A percentile compares a stretch with the other conserved stretches of the same genome.
Conservation (phyloP, 1,139 yeast genomes). For the Debaryomyces sp. region DNA sequence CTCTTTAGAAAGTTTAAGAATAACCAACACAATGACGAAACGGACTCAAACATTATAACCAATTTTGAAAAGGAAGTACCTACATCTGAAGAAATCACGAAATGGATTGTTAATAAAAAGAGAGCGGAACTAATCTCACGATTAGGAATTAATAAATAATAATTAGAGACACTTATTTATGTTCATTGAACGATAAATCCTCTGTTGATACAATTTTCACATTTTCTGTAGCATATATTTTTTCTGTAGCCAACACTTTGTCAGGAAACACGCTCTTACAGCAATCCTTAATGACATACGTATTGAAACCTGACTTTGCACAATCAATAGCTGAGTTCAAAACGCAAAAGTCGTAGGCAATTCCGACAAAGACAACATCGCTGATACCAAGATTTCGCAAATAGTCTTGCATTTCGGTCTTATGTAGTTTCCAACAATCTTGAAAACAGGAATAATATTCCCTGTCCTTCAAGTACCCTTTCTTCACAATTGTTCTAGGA, state of each 20-base stretch:
- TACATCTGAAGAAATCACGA: constrained; percentile 41
- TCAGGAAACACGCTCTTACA: constrained; percentile 41
- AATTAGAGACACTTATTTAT: neutral
- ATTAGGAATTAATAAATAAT: constrained; percentile 18
- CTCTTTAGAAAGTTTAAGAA: constrained; percentile 11
- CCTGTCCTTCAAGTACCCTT: constrained; percentile 71
- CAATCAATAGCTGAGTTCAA: constrained; percentile 74
- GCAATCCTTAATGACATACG: constrained; percentile 61
- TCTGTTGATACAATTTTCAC: constrained; percentile 24
- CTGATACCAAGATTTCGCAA: constrained; percentile 50
- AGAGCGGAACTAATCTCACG: constrained; percentile 44
- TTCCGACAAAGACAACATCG: constrained; percentile 73
- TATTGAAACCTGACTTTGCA: constrained; percentile 58
- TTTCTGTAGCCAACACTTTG: constrained; percentile 29
- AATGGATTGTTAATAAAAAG: constrained; percentile 48
- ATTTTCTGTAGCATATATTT: constrained; percentile 27
- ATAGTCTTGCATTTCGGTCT: constrained; percentile 62
- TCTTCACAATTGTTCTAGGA: constrained; percentile 53
- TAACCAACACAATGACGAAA: constrained; percentile 7
- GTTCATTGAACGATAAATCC: constrained; percentile 1
- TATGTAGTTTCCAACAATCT: constrained; percentile 74
- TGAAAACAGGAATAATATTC: constrained; percentile 91
- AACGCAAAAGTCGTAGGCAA: constrained; percentile 89
- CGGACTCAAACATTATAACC: constrained; percentile 14
- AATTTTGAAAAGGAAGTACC: constrained; percentile 35